Percentiles rank a stretch among this genome's conserved stretches.
Evolutionary conservation across 2,329 filamentous ascomycete species (phyloP).

Genomic region (Botryotinia convoluta): DNA sequence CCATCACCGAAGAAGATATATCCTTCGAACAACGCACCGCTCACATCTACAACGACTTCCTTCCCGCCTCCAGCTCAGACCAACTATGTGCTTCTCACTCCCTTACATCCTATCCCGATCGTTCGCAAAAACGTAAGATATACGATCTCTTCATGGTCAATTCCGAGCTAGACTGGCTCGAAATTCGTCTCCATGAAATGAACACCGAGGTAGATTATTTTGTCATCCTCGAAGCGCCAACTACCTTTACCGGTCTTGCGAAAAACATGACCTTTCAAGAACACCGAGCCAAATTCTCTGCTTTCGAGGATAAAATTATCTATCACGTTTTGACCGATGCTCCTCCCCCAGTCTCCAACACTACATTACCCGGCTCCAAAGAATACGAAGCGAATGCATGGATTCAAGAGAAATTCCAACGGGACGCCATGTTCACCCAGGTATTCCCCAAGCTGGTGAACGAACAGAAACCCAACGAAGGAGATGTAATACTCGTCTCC

Average conservation of each 20-base stretch:
- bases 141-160: slow-evolving; percentile 64
- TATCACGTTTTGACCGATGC: slow-evolving; percentile 51
- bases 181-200: slow-evolving; percentile 60
- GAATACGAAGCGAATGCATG: slow-evolving; percentile 44
- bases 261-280: slow-evolving; percentile 55
- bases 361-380: not conserved
- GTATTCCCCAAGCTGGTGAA: slow-evolving; percentile 44
- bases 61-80: not conserved
- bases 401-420: slow-evolving; percentile 51
- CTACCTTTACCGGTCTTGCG: slow-evolving; percentile 54
- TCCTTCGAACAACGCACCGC: slow-evolving; percentile 9
- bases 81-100: slow-evolving; percentile 16
- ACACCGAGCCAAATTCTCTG: slow-evolving; percentile 50
- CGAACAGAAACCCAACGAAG: slow-evolving; percentile 33
- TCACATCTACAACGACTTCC: slow-evolving; percentile 1
- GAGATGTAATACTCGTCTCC: slow-evolving; percentile 45
- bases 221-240: slow-evolving; percentile 57
- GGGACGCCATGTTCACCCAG: slow-evolving; percentile 57
- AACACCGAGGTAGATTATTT: slow-evolving; percentile 62
- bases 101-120: not conserved
- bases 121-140: slow-evolving; percentile 45
- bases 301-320: slow-evolving; percentile 59
- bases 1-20: slow-evolving; percentile 16
- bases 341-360: slow-evolving; percentile 17
- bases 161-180: slow-evolving; percentile 63